Conservation (phyloP, 169 alveolate genomes). For the Plasmodium ovale region DNA sequence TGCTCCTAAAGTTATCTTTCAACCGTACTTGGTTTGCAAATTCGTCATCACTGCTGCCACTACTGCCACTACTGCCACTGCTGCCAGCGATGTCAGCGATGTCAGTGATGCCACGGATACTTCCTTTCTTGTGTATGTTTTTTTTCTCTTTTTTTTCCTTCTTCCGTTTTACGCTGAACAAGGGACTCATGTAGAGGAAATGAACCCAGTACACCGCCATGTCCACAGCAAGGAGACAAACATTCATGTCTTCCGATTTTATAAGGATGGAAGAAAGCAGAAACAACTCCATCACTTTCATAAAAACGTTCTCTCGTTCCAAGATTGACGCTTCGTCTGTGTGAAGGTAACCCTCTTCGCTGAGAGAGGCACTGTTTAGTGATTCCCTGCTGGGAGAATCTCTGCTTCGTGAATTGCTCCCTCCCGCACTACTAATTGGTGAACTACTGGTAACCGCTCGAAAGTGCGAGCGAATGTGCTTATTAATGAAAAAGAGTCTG, state of each 20-base stretch:
- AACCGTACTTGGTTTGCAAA: conserved; percentile 18
- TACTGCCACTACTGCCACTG: background rate
- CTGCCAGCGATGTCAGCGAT: background rate
- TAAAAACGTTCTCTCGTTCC: conserved; percentile 15
- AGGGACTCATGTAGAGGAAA: conserved; percentile 27
- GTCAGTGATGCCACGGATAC: background rate
- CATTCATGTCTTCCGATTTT: conserved; percentile 36
- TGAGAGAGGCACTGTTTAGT: too few relatives aligned
- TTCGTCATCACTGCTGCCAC: background rate
- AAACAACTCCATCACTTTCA: conserved; percentile 27
- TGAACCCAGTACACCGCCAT: conserved; percentile 50
- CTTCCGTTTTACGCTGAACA: background rate
- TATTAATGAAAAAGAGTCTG: conserved; percentile 14
- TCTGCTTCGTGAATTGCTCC: too few relatives aligned
- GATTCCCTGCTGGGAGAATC: too few relatives aligned
- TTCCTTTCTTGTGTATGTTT: background rate
- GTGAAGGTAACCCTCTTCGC: background rate
- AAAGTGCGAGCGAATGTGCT: too few relatives aligned
- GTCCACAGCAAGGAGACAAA: conserved; percentile 41
- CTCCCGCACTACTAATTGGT: background rate
- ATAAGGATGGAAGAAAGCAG: conserved; percentile 28
- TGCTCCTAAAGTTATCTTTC: conserved; percentile 40
- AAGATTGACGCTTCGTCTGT: conserved; percentile 1
- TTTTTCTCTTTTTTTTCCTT: background rate
- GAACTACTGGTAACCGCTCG: background rate